Evolutionary conservation across 2,329 filamentous ascomycete species (phyloP).

Genomic region (Xylaria sp.): DNA sequence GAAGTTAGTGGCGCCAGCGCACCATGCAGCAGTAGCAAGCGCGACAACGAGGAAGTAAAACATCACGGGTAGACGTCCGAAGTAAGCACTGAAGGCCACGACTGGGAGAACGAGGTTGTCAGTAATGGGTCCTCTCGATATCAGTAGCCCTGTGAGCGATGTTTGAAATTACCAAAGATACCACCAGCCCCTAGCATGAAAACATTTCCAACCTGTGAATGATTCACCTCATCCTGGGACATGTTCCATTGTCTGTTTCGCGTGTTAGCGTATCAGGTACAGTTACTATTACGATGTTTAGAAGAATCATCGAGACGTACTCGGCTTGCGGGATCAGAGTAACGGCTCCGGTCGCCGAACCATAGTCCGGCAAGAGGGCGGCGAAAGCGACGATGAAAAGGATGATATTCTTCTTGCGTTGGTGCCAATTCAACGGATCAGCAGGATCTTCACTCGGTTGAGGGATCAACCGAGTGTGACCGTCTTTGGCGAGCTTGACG

Average conservation of each 20-base stretch:
- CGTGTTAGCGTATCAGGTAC: neutral
- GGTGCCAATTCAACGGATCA: slow-evolving; percentile 66
- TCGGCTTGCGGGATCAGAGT: slow-evolving; percentile 57
- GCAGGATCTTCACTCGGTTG: slow-evolving; percentile 63
- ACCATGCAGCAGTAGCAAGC: slow-evolving; percentile 57
- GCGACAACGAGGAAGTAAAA: slow-evolving; percentile 56
- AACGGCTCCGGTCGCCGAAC: slow-evolving; percentile 58
- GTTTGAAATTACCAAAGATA: slow-evolving; percentile 50
- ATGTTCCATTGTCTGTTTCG: slow-evolving; percentile 58
- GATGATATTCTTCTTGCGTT: slow-evolving; percentile 60
- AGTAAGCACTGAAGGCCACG: slow-evolving; percentile 56
- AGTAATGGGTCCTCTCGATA: slow-evolving; percentile 25
- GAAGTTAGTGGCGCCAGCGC: slow-evolving; percentile 57
- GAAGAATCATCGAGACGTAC: slow-evolving; percentile 44
- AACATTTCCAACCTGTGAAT: slow-evolving; percentile 63
- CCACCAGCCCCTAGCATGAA: slow-evolving; percentile 61
- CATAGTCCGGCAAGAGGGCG: slow-evolving; percentile 62
- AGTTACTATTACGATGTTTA: neutral
- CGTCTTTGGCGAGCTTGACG: slow-evolving; percentile 55
- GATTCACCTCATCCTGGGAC: slow-evolving; percentile 61
- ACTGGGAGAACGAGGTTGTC: slow-evolving; percentile 40
- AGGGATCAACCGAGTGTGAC: slow-evolving; percentile 62
- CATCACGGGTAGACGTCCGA: slow-evolving; percentile 58
- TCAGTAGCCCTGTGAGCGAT: neutral
- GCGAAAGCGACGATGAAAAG: slow-evolving; percentile 60